phyloP scores from a whole-genome alignment of 257 asterid genomes.

The Lycium barbarum region DNA sequence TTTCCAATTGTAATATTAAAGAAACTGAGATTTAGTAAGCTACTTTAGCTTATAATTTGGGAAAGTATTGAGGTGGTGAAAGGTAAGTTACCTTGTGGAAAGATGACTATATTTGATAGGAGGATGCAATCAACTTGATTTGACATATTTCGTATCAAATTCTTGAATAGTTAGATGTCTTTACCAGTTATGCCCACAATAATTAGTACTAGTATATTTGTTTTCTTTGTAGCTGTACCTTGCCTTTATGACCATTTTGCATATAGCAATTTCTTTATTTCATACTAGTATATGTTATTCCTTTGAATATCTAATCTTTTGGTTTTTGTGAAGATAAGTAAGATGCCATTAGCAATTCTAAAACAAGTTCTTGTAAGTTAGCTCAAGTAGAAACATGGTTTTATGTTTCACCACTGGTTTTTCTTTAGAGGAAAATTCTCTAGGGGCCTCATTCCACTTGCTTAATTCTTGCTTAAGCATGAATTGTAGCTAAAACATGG shows the following conservation, averaged over 20 bases:
- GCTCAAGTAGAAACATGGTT: neutral
- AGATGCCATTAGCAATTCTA: neutral
- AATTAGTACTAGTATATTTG: neutral
- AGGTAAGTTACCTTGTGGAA: neutral
- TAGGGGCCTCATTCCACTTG: neutral
- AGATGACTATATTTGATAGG: neutral
- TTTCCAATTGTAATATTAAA: constrained; percentile 1
- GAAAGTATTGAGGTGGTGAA: neutral
- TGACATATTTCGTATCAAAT: neutral
- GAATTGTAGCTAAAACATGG: neutral
- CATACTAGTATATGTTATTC: neutral
- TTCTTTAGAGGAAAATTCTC: neutral
- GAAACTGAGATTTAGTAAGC: neutral
- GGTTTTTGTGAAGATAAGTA: neutral
- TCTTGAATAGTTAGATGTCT: constrained; percentile 7
- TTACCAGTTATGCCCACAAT: neutral
- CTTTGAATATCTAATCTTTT: neutral
- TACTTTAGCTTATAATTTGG: constrained; percentile 18
- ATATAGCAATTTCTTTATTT: neutral
- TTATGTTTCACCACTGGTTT: neutral
- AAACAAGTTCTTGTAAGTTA: neutral
- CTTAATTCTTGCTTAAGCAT: neutral
- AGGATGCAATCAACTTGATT: constrained; percentile 5
- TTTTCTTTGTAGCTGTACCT: constrained; percentile 12
- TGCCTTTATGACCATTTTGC: constrained; percentile 23